A percentile compares a stretch with the other conserved stretches of the same genome.
Evolutionary conservation across 2,329 filamentous ascomycete species (phyloP).

Genomic region (Setomelanomma holmii): DNA sequence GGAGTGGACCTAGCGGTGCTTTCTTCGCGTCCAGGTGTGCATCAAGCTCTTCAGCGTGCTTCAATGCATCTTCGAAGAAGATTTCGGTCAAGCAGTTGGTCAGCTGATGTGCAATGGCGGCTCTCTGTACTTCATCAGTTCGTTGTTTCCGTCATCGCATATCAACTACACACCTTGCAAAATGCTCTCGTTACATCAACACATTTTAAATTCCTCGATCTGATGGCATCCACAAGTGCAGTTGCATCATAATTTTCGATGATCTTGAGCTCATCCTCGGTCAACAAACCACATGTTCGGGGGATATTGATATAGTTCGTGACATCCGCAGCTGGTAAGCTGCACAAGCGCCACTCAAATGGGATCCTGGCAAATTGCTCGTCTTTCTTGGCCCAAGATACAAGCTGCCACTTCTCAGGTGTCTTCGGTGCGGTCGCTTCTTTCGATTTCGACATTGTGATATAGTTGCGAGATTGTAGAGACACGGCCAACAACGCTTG

Average conservation of each 20-base stretch:
- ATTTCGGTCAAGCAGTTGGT: slow-evolving; percentile 53
- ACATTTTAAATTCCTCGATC: slow-evolving; percentile 43
- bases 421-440: slow-evolving; percentile 9
- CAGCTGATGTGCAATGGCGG: slow-evolving; percentile 56
- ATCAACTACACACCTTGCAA: slow-evolving; percentile 46
- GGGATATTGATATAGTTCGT: slow-evolving; percentile 56
- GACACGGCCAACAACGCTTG: slow-evolving; percentile 5
- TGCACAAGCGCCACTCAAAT: slow-evolving; percentile 51
- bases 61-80: slow-evolving; percentile 45
- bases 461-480: slow-evolving; percentile 1
- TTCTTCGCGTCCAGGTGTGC: slow-evolving; percentile 48
- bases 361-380: slow-evolving; percentile 53
- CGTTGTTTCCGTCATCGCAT: neutral
- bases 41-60: slow-evolving; percentile 48
- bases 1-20: slow-evolving; percentile 53
- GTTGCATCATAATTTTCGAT: slow-evolving; percentile 62
- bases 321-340: slow-evolving; percentile 24
- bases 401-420: slow-evolving; percentile 46
- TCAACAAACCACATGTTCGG: slow-evolving; percentile 60
- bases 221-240: slow-evolving; percentile 46
- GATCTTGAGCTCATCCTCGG: slow-evolving; percentile 59
- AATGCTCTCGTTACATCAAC: slow-evolving; percentile 52
- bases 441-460: slow-evolving; percentile 20
- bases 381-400: slow-evolving; percentile 53
- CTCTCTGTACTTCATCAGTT: slow-evolving; percentile 40